phyloP scores from a whole-genome alignment of 2,329 filamentous ascomycete species.

The Fusarium irregulare region DNA sequence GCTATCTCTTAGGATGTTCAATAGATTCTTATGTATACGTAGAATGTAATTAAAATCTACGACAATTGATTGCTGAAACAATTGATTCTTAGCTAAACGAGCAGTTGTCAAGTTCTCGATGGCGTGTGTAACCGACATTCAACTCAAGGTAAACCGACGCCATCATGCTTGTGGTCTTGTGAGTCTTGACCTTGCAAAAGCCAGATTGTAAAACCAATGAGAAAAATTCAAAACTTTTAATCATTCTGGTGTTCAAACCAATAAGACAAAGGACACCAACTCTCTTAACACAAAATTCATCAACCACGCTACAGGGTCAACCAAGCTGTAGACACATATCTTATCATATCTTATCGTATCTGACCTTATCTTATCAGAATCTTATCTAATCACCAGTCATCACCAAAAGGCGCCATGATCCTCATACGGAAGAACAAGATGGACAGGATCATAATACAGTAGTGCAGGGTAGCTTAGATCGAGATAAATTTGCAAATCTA shows the following conservation, averaged over 20 bases:
- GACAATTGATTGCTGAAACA: accelerated
- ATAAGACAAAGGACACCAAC: too few species aligned
- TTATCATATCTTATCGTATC: too few species aligned
- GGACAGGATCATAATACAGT: accelerated
- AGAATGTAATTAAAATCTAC: accelerated
- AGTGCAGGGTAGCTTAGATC: too few species aligned
- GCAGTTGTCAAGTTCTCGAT: too few species aligned
- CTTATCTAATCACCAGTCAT: background rate
- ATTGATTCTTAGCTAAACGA: background rate
- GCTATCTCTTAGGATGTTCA: background rate
- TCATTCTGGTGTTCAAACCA: too few species aligned
- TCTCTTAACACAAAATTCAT: background rate
- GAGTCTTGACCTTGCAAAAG: too few species aligned
- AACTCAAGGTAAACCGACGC: too few species aligned
- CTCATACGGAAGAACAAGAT: background rate
- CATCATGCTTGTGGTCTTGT: too few species aligned
- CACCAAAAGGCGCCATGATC: background rate
- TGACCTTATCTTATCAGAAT: background rate
- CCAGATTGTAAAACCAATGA: too few species aligned
- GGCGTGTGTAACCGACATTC: too few species aligned
- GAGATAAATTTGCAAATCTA: too few species aligned
- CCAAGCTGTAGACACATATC: background rate
- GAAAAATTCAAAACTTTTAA: too few species aligned
- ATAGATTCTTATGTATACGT: accelerated
- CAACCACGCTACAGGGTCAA: background rate